These are phyloP conservation scores for Leccinum variicolor DNA, from an alignment of 768 basidiomycete species.

Conservation along the genomic window DNA sequence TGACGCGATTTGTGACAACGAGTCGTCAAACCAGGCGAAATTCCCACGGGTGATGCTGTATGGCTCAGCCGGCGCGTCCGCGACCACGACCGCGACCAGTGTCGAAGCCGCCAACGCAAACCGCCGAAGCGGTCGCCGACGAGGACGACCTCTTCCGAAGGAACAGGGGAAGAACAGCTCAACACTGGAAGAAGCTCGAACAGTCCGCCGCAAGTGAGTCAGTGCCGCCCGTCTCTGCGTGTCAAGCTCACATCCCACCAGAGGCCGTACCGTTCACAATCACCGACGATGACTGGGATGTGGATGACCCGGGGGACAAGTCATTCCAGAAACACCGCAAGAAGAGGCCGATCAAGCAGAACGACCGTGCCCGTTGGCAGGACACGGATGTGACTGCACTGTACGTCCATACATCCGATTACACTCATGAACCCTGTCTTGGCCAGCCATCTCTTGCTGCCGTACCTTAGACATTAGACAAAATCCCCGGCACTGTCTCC, in stretches of 20 bases:
- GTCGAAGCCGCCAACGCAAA: constrained; percentile 13
- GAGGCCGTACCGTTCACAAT: constrained; percentile 20
- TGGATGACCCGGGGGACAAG: constrained; percentile 7
- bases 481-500: constrained; percentile 3
- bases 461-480: background rate
- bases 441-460: background rate
- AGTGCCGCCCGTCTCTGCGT: constrained; percentile 6
- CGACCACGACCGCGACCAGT: constrained; percentile 53
- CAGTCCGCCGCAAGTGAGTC: constrained; percentile 51
- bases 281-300: constrained; percentile 24
- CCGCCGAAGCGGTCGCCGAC: constrained; percentile 35
- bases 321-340: constrained; percentile 37
- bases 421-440: background rate
- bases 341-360: constrained; percentile 34
- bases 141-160: constrained; percentile 70
- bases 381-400: constrained; percentile 37
- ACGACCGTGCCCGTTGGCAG: constrained; percentile 41
- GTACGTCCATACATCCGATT: constrained; percentile 30
- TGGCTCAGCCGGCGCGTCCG: constrained; percentile 34
- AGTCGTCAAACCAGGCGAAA: background rate
- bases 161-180: constrained; percentile 54
- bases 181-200: constrained; percentile 59
- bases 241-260: constrained; percentile 12
- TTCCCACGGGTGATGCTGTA: constrained; percentile 30
- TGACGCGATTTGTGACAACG: constrained; percentile 22